Base-by-base conservation (phyloP, 1,284 basidiomycete species). In the Heterobasidion irregulare region DNA sequence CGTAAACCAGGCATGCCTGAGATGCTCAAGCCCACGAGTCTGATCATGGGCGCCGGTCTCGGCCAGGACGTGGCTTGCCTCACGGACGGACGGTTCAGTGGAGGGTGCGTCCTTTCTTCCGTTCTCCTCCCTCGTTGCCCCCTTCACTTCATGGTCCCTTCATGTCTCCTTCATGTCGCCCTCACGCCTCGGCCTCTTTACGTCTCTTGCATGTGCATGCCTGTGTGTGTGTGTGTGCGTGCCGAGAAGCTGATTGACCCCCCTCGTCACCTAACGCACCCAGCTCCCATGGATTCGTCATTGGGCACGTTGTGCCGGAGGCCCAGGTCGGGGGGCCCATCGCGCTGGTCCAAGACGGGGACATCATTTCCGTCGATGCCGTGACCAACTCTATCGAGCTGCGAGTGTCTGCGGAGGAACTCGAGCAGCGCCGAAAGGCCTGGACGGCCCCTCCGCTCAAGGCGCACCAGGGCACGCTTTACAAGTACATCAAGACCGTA, bases 81-180 rank as follows among this genome's bases (percentile, higher is more conserved):
- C 60, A 97, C 94, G 15, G 94, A 97, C 72, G 94, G 94, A 52
- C 84, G 94, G 59, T 97, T 97, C 76, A 93, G 89, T 63, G 94
- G 94, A 70, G 94, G 90, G 87, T 92, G 62, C 68, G 82, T 72
- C 48, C 33, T 57, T 50, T 54, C 33, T 2, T 53, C 36, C 59
- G 56, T 57, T 54, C 51, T 57, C 55, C 49, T 46, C 61, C 48
- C 52, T 56, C 53, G 57, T 47, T 62, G 54, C 61, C 58, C 38
- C 43, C 43, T 26, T 35, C 13, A 44, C 33, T 13, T 54, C 55
- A 2, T 41, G 12, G n/a, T 10, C n/a, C n/a, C 16, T 47, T 32
- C 46, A 19, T 32, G 46, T 12, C 18, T 32, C 10, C 18, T 16
- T 9, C 46, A 10, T 15, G 16, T 26, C 26, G 46, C n/a, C 46